Conservation (phyloP, 169 alveolate species). For the Hammondia hammondi region DNA sequence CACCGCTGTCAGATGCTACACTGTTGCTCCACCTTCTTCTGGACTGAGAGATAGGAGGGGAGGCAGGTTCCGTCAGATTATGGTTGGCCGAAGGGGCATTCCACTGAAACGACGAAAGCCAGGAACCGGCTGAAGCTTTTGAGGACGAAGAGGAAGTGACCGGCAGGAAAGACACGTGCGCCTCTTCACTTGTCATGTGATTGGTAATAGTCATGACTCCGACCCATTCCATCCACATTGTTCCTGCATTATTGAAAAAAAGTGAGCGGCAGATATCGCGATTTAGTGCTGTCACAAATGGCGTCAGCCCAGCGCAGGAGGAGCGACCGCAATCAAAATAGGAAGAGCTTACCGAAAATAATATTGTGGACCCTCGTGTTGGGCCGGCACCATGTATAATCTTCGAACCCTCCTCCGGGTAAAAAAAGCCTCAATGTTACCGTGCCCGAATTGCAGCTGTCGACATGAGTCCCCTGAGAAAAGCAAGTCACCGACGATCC, state of each 20-base stretch:
- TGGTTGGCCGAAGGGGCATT: not conserved
- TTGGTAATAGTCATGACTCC: conserved; percentile 51
- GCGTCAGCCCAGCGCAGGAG: no score
- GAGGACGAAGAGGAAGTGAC: not conserved
- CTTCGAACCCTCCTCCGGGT: conserved; percentile 55
- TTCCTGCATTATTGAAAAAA: not conserved
- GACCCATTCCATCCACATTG: conserved; percentile 74
- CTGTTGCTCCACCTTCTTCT: no score
- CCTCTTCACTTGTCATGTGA: not conserved
- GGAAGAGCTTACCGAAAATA: conserved; percentile 54
- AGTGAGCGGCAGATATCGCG: not conserved
- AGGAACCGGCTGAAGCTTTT: not conserved
- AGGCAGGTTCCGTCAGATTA: not conserved
- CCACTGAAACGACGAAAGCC: not conserved
- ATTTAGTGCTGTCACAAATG: not conserved
- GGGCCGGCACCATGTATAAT: conserved; percentile 76
- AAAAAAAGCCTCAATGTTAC: conserved; percentile 5
- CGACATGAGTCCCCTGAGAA: conserved; percentile 38
- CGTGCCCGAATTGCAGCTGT: conserved; percentile 13
- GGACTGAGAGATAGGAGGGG: not conserved
- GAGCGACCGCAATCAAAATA: not conserved
- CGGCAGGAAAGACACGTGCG: conserved; percentile 30
- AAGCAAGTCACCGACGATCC: not conserved
- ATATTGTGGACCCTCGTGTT: conserved; percentile 69
- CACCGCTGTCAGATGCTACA: no score